Evolutionary conservation across 2,329 filamentous ascomycete species (phyloP).

Genomic region (Alternaria burnsii): DNA sequence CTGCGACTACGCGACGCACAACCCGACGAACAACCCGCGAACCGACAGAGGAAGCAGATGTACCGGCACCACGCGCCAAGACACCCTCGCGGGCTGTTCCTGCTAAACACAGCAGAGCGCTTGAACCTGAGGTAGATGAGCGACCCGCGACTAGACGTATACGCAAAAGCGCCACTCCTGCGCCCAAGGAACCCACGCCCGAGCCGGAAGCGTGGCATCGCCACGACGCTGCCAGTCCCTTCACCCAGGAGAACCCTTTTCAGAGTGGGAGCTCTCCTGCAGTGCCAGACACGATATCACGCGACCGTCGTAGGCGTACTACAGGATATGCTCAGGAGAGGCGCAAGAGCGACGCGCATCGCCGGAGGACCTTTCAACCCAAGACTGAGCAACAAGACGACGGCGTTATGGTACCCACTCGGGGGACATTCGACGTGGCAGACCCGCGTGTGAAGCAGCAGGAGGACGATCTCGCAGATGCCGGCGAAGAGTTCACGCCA

Average conservation of each 20-base stretch:
- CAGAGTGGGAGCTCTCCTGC: constrained; percentile 82
- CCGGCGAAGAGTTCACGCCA: constrained; percentile 92
- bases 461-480: constrained; percentile 62
- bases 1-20: constrained; percentile 35
- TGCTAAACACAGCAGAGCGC: constrained; percentile 54
- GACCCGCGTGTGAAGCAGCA: constrained; percentile 56
- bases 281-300: constrained; percentile 42
- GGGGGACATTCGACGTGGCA: constrained; percentile 67
- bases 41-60: constrained; percentile 50
- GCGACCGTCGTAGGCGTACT: constrained; percentile 63
- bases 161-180: constrained; percentile 51
- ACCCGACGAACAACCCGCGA: constrained; percentile 52
- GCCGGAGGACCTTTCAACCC: constrained; percentile 55
- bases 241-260: constrained; percentile 91
- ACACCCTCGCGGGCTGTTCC: constrained; percentile 51
- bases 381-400: constrained; percentile 60
- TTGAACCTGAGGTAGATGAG: constrained; percentile 48
- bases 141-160: constrained; percentile 48
- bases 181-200: constrained; percentile 55
- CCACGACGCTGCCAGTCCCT: constrained; percentile 68
- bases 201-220: constrained; percentile 60
- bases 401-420: constrained; percentile 62
- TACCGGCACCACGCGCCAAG: constrained; percentile 36
- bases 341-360: constrained; percentile 53
- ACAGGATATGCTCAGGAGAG: constrained; percentile 53